Conservation (phyloP, 192 early-diverging fungal genomes). For the Thoreauomyces humboldtii region DNA sequence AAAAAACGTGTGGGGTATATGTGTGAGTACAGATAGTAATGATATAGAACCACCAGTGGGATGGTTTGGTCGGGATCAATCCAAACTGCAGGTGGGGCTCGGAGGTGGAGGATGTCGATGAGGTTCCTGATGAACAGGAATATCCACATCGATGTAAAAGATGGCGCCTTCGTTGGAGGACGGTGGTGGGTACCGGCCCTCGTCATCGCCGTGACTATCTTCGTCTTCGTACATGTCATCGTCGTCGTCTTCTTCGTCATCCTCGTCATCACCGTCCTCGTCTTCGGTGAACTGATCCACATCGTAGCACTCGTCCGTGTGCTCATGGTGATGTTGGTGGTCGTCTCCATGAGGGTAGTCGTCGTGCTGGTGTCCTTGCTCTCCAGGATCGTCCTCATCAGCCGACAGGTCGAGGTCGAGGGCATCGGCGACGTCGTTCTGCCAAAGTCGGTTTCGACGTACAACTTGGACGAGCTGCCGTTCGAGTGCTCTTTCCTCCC, state of each 20-base stretch:
- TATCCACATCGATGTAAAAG: too few species aligned
- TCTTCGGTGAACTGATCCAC: background rate
- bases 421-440: conserved; percentile 16
- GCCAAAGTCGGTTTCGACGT: conserved; percentile 21
- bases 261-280: background rate
- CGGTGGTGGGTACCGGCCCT: background rate
- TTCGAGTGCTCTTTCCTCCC: conserved; percentile 23
- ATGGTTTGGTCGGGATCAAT: background rate
- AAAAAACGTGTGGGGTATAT: too few species aligned
- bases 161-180: too few species aligned
- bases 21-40: background rate
- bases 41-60: background rate
- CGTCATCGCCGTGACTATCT: background rate
- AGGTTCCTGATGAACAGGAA: too few species aligned
- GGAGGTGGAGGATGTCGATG: too few species aligned
- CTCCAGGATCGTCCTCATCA: too few species aligned
- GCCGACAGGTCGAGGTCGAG: conserved; percentile 12
- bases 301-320: background rate
- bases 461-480: conserved; percentile 22
- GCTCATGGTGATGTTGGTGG: background rate
- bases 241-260: background rate
- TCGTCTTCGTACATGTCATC: background rate
- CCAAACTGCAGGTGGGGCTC: conserved; percentile 8
- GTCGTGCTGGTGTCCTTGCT: background rate
- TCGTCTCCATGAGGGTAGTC: background rate